Conservation (phyloP, 257 asterid genomes). For the Solanum chmielewskii region DNA sequence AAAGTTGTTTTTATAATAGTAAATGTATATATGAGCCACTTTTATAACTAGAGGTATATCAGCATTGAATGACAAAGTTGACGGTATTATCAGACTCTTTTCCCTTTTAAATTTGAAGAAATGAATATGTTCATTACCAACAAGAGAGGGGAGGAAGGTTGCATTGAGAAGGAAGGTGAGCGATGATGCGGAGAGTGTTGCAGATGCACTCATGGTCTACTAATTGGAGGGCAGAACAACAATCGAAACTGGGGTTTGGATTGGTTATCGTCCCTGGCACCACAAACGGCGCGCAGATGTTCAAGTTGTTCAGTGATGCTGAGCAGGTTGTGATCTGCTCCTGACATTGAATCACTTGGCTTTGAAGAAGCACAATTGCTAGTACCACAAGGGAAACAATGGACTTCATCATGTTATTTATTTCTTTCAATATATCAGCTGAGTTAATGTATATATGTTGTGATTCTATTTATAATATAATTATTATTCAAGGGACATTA, state of each 20-base stretch:
- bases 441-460: neutral
- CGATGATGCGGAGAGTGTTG: constrained; percentile 26
- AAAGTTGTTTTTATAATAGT: too few relatives aligned
- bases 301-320: constrained; percentile 23
- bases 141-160: constrained; percentile 41
- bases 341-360: neutral
- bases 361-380: neutral
- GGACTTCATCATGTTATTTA: constrained; percentile 2
- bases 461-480: neutral
- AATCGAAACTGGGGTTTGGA: constrained; percentile 9
- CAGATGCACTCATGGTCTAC: constrained; percentile 27
- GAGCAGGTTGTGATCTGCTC: constrained; percentile 21
- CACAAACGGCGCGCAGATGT: constrained; percentile 16
- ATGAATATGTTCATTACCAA: neutral
- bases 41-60: too few relatives aligned
- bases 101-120: neutral
- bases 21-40: too few relatives aligned
- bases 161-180: constrained; percentile 43
- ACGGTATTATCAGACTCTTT: too few relatives aligned
- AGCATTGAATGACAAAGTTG: too few relatives aligned
- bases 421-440: neutral
- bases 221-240: constrained; percentile 18
- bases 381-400: neutral
- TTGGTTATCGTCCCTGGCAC: constrained; percentile 3
- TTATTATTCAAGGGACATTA: neutral